phyloP scores from a whole-genome alignment of 805 yeast genomes.

The Saccharomycopsis sp. region DNA sequence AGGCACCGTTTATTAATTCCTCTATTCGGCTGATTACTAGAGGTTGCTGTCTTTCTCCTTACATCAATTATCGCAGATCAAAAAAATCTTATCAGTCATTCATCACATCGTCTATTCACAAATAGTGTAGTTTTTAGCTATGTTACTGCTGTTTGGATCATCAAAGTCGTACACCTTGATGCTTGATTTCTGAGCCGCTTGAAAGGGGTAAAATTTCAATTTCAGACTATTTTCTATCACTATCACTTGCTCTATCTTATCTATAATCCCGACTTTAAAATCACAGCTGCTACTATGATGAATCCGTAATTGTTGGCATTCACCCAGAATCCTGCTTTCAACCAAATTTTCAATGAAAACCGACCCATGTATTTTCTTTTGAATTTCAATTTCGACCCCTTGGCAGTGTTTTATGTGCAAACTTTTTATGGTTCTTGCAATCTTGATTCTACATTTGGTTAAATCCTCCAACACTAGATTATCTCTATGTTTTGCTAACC shows the following conservation, averaged over 20 bases:
- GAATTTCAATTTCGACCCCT: background rate
- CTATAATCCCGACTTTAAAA: background rate
- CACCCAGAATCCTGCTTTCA: background rate
- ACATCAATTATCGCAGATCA: too few relatives aligned
- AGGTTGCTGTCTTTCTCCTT: too few relatives aligned
- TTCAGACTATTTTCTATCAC: background rate
- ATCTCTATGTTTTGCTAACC: too few relatives aligned
- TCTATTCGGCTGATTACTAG: too few relatives aligned
- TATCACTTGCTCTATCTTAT: background rate
- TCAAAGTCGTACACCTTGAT: background rate
- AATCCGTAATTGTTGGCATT: conserved; percentile 1
- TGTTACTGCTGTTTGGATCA: background rate
- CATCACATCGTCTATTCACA: too few relatives aligned
- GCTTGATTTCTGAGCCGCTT: background rate
- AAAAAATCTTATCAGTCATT: too few relatives aligned
- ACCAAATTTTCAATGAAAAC: background rate
- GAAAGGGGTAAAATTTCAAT: background rate
- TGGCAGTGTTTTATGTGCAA: background rate
- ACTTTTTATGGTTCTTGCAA: background rate
- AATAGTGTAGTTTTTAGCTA: background rate
- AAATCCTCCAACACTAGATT: background rate
- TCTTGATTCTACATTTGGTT: background rate
- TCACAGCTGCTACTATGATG: background rate
- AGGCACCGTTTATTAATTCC: too few relatives aligned
- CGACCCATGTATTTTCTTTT: background rate